Conservation (phyloP, 108 stramenopile genomes). For the Nitzschia sp. region DNA sequence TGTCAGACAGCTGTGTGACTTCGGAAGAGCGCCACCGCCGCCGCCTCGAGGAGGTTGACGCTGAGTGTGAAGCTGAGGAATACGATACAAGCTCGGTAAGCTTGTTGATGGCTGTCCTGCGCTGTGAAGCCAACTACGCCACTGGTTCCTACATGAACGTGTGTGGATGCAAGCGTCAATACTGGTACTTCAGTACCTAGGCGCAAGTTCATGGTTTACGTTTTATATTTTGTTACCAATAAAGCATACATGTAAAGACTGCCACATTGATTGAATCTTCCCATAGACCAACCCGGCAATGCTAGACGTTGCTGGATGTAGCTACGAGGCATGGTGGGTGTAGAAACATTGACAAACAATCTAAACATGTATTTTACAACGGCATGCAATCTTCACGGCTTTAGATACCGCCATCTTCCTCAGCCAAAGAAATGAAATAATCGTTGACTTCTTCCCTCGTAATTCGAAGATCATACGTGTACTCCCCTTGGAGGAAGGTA, state of each 20-base stretch:
- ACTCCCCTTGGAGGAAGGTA: neutral
- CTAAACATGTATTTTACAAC: no score
- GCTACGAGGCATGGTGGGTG: no score
- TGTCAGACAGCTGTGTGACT: neutral
- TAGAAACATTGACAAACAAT: no score
- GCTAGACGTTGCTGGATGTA: no score
- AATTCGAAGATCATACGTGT: neutral
- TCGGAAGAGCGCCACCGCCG: neutral
- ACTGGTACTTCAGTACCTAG: neutral
- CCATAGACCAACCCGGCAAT: no score
- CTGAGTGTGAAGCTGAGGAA: neutral
- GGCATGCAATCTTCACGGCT: neutral
- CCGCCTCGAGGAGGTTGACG: neutral
- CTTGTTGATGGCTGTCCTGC: neutral
- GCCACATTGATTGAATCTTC: no score
- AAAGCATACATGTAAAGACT: no score
- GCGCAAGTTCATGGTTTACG: no score
- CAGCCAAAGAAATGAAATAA: neutral
- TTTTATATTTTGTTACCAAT: no score
- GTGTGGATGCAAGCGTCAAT: neutral
- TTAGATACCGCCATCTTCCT: neutral
- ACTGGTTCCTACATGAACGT: neutral
- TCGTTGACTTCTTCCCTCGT: neutral
- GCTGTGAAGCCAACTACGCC: neutral
- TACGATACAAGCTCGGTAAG: no score